Evolutionary conservation across 129 eudicot species (phyloP), one percentile per base, ranked within the genome.

Genomic region (Escallonia rubra): DNA sequence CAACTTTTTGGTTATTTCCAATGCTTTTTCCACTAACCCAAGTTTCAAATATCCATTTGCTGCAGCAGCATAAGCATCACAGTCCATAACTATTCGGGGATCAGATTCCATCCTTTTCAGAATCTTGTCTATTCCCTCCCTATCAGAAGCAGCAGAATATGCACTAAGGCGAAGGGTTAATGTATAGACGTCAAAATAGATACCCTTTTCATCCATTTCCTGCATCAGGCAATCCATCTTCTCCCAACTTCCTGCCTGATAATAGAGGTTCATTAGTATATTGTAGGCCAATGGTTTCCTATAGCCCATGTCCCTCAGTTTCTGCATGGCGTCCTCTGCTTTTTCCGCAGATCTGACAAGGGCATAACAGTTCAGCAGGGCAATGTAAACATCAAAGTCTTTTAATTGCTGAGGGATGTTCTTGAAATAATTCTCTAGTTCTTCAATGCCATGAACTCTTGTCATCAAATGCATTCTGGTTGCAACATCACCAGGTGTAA

Each of bases 301-400:
- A 71, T 45, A 45, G 1, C 83, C 83, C 13, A 72, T 46, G 6
- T 72, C 74, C 10, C 76, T 76, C 68, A 74, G 8, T 55, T 67
- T 81, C 70, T 81, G 79, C 82, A 85, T 74, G 43, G 75, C 4
- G 45, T 63, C 57, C 74, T 81, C 90, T 13, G 90, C 90, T 84
- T 84, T 84, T 60, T 74, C 74, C 14, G 74, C 74, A 41, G 80
- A 68, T 34, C 75, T 77, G 41, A 65, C 81, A 3, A 53, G 57
- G 46, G 62, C 64, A 65, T 81, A 84, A 72, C 81, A 80, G 60
- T 78, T 74, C 49, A 87, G 87, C 65, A 84, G 88, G 73, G 87
- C 57, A 74, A 60, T 66, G 65, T 84, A 74, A 13, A 76, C 74
- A 3, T 41, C 10, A 45, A 51, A 72, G 43, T 66, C 70, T 70